These are phyloP conservation scores for Plasmodium reichenowi DNA, from an alignment of 169 alveolate species.

Conservation along the genomic window DNA sequence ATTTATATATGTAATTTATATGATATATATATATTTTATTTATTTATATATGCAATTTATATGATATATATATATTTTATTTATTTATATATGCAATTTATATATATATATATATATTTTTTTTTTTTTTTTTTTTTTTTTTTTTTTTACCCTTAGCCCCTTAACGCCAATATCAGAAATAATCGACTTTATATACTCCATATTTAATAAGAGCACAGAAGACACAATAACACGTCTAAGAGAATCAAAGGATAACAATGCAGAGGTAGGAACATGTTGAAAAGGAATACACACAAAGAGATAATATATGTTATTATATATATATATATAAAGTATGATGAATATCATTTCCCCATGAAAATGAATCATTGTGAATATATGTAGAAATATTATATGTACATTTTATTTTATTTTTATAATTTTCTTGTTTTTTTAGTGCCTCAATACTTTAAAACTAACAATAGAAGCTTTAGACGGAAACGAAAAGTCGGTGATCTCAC, in stretches of 20 bases:
- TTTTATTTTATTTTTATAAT: not conserved
- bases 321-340: not conserved
- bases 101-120: not conserved
- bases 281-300: not conserved
- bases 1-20: not conserved
- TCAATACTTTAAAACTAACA: slow-evolving; percentile 7
- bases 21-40: not conserved
- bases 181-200: slow-evolving; percentile 37
- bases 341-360: not conserved
- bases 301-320: not conserved
- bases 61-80: not conserved
- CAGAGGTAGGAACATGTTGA: slow-evolving; percentile 15
- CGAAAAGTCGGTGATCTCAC: slow-evolving; percentile 27
- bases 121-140: not conserved
- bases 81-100: not conserved
- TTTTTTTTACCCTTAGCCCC: slow-evolving; percentile 29
- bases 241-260: slow-evolving; percentile 32
- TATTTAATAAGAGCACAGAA: slow-evolving; percentile 18
- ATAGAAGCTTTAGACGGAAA: slow-evolving; percentile 26
- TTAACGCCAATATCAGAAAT: slow-evolving; percentile 28
- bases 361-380: too few species aligned
- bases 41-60: not conserved
- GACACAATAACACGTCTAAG: slow-evolving; percentile 32
- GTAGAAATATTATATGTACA: not conserved
- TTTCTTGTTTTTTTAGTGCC: slow-evolving; percentile 9